Percentiles rank a stretch among this genome's conserved stretches.
These are phyloP conservation scores for Dorcoceras hygrometricum DNA, from an alignment of 257 asterid genomes.

Conservation along the genomic window DNA sequence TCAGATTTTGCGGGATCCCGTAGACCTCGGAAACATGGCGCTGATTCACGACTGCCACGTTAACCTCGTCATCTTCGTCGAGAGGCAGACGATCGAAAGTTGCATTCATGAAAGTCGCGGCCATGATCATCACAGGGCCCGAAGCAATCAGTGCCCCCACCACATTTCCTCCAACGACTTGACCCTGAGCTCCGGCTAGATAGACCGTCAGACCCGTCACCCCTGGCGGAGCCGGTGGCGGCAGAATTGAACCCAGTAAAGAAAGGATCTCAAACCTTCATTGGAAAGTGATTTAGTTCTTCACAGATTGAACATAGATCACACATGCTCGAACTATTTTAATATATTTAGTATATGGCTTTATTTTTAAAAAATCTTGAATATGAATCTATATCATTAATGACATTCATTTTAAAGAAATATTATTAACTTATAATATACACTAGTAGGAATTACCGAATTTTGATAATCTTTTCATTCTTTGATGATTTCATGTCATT, in stretches of 20 bases:
- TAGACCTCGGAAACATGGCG: constrained; percentile 53
- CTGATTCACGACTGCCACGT: constrained; percentile 25
- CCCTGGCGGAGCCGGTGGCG: constrained; percentile 90
- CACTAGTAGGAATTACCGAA: not conserved
- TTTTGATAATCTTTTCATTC: not conserved
- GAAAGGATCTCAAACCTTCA: constrained; percentile 83
- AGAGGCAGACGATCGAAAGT: constrained; percentile 73
- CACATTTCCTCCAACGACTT: constrained; percentile 83
- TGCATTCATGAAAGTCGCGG: constrained; percentile 81
- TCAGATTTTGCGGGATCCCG: constrained; percentile 62
- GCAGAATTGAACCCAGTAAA: constrained; percentile 69
- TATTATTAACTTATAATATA: not conserved
- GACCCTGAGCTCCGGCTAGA: constrained; percentile 85
- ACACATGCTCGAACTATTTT: too few species aligned
- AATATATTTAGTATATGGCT: too few species aligned
- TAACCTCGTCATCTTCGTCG: constrained; percentile 54
- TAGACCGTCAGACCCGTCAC: constrained; percentile 72
- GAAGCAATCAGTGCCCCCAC: constrained; percentile 80
- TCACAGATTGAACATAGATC: too few species aligned
- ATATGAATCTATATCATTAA: not conserved
- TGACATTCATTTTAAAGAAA: too few species aligned
- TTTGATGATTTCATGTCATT: too few species aligned
- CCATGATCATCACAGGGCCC: constrained; percentile 94
- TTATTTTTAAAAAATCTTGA: too few species aligned
- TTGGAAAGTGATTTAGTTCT: constrained; percentile 67